Evolutionary conservation across 225 moss, liverwort and hornwort genomes (phyloP).

Genomic region (Rhytidiadelphus loreus): DNA sequence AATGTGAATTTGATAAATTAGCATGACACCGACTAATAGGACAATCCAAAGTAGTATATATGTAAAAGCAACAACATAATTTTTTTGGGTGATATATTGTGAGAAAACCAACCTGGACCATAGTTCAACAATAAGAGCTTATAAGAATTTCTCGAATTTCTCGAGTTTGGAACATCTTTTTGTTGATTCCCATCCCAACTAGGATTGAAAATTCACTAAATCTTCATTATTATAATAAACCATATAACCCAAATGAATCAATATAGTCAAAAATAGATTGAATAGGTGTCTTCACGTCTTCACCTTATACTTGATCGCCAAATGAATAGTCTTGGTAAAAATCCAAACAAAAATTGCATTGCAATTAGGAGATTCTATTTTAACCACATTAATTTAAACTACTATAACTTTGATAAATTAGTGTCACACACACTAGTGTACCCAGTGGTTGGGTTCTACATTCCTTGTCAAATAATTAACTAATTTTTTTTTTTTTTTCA

Average conservation of each 20-base stretch:
- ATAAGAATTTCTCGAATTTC: background rate
- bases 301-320: background rate
- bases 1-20: background rate
- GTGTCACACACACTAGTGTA: accelerated
- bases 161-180: background rate
- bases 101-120: accelerated
- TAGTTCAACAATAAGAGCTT: accelerated
- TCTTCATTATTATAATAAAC: background rate
- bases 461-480: background rate
- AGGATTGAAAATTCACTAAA: background rate
- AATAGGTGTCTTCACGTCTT: background rate
- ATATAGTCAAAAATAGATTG: background rate
- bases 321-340: background rate
- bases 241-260: background rate
- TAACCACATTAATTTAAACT: background rate
- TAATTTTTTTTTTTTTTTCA: background rate
- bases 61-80: background rate
- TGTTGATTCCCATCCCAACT: accelerated
- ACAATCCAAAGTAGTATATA: background rate
- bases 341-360: background rate
- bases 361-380: background rate
- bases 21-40: accelerated
- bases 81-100: background rate
- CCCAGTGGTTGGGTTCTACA: background rate
- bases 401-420: background rate